These are phyloP conservation scores for Suillus subaureus DNA, from an alignment of 768 basidiomycete genomes.

Conservation along the genomic window DNA sequence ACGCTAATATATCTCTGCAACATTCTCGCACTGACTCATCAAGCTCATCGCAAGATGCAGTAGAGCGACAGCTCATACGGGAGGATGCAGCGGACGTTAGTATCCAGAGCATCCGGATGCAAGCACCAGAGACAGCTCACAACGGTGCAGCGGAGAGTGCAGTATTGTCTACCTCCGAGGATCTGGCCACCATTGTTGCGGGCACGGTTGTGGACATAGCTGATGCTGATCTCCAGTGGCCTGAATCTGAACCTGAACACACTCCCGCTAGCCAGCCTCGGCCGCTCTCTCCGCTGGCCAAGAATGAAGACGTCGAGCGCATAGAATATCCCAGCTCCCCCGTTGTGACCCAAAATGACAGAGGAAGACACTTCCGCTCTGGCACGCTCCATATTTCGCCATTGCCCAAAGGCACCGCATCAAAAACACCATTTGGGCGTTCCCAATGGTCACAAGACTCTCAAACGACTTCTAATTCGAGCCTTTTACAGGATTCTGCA, in stretches of 20 bases:
- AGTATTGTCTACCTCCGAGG: neutral
- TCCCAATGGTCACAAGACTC: neutral
- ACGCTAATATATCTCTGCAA: neutral
- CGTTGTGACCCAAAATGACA: constrained; percentile 12
- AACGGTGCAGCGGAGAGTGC: constrained; percentile 6
- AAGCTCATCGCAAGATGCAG: constrained; percentile 41
- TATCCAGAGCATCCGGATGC: constrained; percentile 22
- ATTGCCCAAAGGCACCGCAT: neutral
- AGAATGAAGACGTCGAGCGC: neutral
- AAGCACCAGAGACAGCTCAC: neutral
- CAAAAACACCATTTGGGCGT: neutral
- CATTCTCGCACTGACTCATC: constrained; percentile 30
- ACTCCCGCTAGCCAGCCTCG: constrained; percentile 1
- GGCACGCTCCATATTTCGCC: constrained; percentile 27
- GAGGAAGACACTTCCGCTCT: constrained; percentile 18
- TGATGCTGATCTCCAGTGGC: constrained; percentile 30
- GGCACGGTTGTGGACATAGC: constrained; percentile 5
- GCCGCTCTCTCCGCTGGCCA: neutral
- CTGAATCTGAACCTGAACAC: constrained; percentile 24
- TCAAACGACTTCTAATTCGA: neutral
- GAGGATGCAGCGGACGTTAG: constrained; percentile 26
- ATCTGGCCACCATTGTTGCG: neutral
- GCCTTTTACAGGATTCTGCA: constrained; percentile 21
- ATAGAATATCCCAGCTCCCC: neutral
- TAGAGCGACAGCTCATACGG: constrained; percentile 54